Base-by-base conservation (phyloP, 1,284 basidiomycete genomes). In the Ustilago bromivora region DNA sequence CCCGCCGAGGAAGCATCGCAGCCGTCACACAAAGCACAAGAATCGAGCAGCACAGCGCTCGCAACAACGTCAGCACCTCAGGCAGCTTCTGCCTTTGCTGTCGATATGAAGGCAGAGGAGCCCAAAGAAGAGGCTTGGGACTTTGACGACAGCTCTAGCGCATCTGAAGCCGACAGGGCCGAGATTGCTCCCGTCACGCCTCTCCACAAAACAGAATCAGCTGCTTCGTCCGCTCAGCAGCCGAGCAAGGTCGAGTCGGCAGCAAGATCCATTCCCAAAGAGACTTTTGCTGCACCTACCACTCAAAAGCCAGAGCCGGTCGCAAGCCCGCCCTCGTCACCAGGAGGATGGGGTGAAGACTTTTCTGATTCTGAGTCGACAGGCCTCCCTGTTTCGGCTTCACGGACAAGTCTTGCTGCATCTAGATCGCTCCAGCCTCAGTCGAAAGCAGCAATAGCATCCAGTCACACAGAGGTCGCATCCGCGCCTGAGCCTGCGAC, bases 51-150 rank as follows among this genome's bases (percentile, higher is more conserved):
- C 17, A 31, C n/a, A 23, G 7, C 31, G 2, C 41, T 15, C 19
- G 56, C 13, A 19, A 12, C 9, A 5, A 15, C 43, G 19, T n/a
- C 43, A 19, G 15, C n/a, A 6, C 17, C 17, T 46, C 43, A 19
- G 8, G n/a, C 43, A n/a, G 9, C 43, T 19, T 3, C 43, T 7
- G 6, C 17, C 7, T 46, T 15, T 6, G n/a, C 32, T 2, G 57
- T 2, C 13, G 32, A 32, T 10, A 19, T 41, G 0, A 23, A 51
- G 23, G 57, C 40, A n/a, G 49, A 60, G 15, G 74, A 65, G 40
- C 60, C 56, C 17, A 69, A 67, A 8, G 60, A 56, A 31, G 74
- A 76, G 31, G 74, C 65, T 3, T 76, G 74, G 74, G 74, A n/a
- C 7, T 76, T 76, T 17, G 71, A 74, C 19, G 71, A 74, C 6